A percentile compares a stretch with the other conserved stretches of the same genome.
Evolutionary conservation across 1,284 basidiomycete genomes (phyloP).

Genomic region (Termitomyces sp.): DNA sequence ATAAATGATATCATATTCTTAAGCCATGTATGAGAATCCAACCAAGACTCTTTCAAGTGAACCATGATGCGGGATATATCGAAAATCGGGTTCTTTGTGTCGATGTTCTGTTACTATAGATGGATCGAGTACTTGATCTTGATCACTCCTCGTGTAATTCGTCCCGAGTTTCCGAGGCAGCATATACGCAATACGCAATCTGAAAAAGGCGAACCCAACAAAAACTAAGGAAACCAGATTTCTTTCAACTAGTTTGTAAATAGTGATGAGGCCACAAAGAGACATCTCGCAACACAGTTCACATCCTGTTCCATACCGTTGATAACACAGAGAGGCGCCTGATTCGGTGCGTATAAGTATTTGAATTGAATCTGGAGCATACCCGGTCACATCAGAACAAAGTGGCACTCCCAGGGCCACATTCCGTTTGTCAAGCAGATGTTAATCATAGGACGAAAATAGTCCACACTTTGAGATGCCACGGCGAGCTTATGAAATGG

Average conservation of each 20-base stretch:
- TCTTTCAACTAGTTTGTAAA: constrained; percentile 29
- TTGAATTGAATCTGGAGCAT: constrained; percentile 26
- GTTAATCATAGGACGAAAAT: constrained; percentile 27
- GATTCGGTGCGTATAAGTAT: constrained; percentile 30
- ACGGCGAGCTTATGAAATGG: constrained; percentile 21
- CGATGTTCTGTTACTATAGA: too few relatives aligned
- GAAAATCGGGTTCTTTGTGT: too few relatives aligned
- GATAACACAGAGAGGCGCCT: constrained; percentile 39
- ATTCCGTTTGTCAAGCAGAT: constrained; percentile 23
- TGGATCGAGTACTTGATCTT: too few relatives aligned
- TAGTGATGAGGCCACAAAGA: constrained; percentile 33
- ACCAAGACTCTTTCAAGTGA: too few relatives aligned
- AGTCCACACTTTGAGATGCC: constrained; percentile 24
- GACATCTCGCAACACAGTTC: constrained; percentile 45
- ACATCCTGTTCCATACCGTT: constrained; percentile 53
- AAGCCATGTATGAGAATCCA: background rate
- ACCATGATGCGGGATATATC: too few relatives aligned
- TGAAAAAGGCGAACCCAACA: constrained; percentile 22
- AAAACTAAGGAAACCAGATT: constrained; percentile 30
- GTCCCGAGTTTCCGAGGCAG: constrained; percentile 18
- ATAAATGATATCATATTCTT: background rate
- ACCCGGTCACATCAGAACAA: constrained; percentile 2
- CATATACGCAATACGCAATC: constrained; percentile 19
- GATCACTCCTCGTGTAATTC: too few relatives aligned
- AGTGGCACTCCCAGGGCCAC: constrained; percentile 21